Evolutionary conservation across 495 filamentous ascomycete genomes (phyloP).

Genomic region (Penicillium bialowiezense): DNA sequence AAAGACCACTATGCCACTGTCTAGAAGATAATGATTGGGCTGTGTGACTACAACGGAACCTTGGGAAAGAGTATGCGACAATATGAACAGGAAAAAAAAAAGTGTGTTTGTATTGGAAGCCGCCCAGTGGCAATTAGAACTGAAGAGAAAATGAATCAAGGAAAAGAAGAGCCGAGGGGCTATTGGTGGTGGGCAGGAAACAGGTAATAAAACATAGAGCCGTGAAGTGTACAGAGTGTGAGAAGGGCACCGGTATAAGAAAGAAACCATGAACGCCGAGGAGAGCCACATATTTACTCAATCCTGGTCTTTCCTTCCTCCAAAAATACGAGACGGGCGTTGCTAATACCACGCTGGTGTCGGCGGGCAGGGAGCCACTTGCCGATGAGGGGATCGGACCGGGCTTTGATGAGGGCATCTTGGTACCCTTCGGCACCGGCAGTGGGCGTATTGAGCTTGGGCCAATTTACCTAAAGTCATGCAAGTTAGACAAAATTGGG

Average conservation of each 20-base stretch:
- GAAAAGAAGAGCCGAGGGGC: constrained; percentile 9
- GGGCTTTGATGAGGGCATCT: constrained; percentile 74
- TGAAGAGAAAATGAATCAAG: constrained; percentile 8
- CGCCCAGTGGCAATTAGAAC: constrained; percentile 1
- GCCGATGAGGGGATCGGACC: constrained; percentile 74
- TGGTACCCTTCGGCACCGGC: constrained; percentile 86
- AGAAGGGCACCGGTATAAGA: constrained; percentile 1
- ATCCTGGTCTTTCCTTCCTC: constrained; percentile 98
- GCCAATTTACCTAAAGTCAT: constrained; percentile 80
- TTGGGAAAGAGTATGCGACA: no score
- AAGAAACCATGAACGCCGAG: not conserved
- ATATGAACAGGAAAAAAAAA: no score
- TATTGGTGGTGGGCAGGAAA: not conserved
- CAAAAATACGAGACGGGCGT: constrained; percentile 70
- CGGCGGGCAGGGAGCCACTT: constrained; percentile 55
- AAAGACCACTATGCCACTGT: no score
- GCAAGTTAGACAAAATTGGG: not conserved
- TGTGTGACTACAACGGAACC: no score
- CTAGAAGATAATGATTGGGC: no score
- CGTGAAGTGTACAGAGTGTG: constrained; percentile 19
- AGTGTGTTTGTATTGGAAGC: no score
- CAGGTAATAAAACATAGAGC: constrained; percentile 23
- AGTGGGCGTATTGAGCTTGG: constrained; percentile 82
- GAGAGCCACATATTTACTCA: constrained; percentile 49
- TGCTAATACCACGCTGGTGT: constrained; percentile 76